Evolutionary conservation across 495 filamentous ascomycete species (phyloP).

Genomic region (Polyplosphaeria fusca): DNA sequence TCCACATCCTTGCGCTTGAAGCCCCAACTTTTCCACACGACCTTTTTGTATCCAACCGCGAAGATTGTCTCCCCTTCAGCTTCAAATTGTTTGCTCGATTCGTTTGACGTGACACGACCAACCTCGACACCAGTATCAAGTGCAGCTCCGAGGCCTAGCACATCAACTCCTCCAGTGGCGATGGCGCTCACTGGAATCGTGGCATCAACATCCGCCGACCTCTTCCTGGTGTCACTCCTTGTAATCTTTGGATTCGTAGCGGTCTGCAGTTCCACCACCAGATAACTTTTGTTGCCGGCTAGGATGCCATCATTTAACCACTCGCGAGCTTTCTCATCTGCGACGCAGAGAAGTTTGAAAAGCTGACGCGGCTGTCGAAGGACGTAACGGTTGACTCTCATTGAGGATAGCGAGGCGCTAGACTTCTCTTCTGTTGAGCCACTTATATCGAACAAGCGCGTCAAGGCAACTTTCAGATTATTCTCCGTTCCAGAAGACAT

Average conservation of each 20-base stretch:
- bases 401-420: not conserved
- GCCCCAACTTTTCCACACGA: constrained; percentile 23
- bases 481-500: not conserved
- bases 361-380: constrained; percentile 4
- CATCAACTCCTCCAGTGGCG: constrained; percentile 9
- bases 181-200: constrained; percentile 12
- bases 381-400: constrained; percentile 8
- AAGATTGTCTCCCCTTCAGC: constrained; percentile 14
- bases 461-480: constrained; percentile 1
- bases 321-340: constrained; percentile 9
- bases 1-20: constrained; percentile 14
- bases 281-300: constrained; percentile 9
- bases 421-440: not conserved
- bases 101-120: not conserved
- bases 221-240: not conserved
- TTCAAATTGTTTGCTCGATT: constrained; percentile 3
- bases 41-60: constrained; percentile 18
- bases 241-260: constrained; percentile 1
- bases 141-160: constrained; percentile 7
- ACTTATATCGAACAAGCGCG: not conserved
- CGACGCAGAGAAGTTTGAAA: constrained; percentile 1
- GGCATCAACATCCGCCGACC: not conserved
- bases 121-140: not conserved
- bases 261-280: constrained; percentile 16
- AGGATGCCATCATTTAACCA: constrained; percentile 14